phyloP scores from a whole-genome alignment of 169 alveolate species.

The Babesia caballi region DNA sequence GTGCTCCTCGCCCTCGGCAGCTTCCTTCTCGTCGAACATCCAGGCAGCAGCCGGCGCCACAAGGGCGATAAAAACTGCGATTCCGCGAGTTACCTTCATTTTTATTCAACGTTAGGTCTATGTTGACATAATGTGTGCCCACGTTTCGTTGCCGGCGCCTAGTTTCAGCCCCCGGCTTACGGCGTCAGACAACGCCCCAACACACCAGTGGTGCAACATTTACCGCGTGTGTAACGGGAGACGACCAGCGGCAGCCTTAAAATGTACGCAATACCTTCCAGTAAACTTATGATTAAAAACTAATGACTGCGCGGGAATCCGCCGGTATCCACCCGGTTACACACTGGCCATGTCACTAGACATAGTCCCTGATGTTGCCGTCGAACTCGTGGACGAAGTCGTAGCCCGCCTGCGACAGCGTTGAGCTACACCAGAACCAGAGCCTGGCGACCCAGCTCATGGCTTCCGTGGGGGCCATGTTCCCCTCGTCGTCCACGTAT shows the following conservation, averaged over 20 bases:
- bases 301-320: too few relatives aligned
- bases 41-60: slow-evolving; percentile 1
- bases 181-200: too few relatives aligned
- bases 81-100: not conserved
- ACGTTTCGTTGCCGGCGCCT: not conserved
- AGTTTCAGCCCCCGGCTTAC: too few relatives aligned
- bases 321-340: too few relatives aligned
- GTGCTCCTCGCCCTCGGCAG: not conserved
- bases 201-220: too few relatives aligned
- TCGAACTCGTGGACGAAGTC: slow-evolving; percentile 15
- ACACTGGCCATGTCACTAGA: too few relatives aligned
- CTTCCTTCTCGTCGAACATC: slow-evolving; percentile 4
- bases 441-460: not conserved
- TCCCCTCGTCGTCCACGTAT: slow-evolving; percentile 3
- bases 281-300: too few relatives aligned
- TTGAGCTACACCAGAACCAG: not conserved
- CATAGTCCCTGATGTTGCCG: slow-evolving; percentile 15
- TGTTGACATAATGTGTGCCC: too few relatives aligned
- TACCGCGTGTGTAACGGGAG: too few relatives aligned
- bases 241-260: too few relatives aligned
- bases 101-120: too few relatives aligned
- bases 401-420: not conserved
- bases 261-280: too few relatives aligned
- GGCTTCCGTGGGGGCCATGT: slow-evolving; percentile 19
- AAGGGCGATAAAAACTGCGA: slow-evolving; percentile 3